These are phyloP conservation scores for Aureobasidium sp. DNA, from an alignment of 2,329 filamentous ascomycete genomes.

Conservation along the genomic window DNA sequence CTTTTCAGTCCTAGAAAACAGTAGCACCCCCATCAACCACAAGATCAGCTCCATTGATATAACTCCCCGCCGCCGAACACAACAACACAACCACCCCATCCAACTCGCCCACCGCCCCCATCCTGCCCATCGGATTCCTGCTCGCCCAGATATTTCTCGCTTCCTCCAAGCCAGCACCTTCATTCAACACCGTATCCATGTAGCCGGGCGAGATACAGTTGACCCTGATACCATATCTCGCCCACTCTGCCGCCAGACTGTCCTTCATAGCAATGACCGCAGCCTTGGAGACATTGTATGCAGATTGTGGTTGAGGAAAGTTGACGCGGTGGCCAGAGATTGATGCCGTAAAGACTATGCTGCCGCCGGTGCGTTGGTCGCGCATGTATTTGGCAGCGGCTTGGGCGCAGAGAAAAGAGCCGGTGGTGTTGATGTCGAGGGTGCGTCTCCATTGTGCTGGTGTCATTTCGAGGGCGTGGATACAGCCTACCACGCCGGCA, in stretches of 20 bases:
- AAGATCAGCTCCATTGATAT: conserved; percentile 33
- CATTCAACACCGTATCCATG: conserved; percentile 69
- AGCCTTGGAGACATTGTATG: conserved; percentile 59
- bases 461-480: conserved; percentile 54
- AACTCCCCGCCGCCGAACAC: conserved; percentile 29
- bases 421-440: conserved; percentile 66
- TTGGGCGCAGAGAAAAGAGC: conserved; percentile 63
- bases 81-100: conserved; percentile 33
- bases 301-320: conserved; percentile 60
- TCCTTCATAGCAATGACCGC: conserved; percentile 57
- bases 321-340: conserved; percentile 65
- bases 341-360: conserved; percentile 60
- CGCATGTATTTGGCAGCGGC: conserved; percentile 55
- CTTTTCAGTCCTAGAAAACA: not conserved
- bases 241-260: conserved; percentile 67
- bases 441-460: conserved; percentile 55
- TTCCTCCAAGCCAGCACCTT: conserved; percentile 30
- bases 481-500: conserved; percentile 60
- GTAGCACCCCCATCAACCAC: conserved; percentile 29
- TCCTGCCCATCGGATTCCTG: conserved; percentile 34
- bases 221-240: conserved; percentile 60
- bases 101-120: conserved; percentile 33
- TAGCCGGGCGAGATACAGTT: conserved; percentile 68
- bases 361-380: conserved; percentile 45
- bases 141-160: conserved; percentile 28